These are phyloP conservation scores for Leccinum olivaceopallidum DNA, from an alignment of 768 basidiomycete species.

Conservation along the genomic window DNA sequence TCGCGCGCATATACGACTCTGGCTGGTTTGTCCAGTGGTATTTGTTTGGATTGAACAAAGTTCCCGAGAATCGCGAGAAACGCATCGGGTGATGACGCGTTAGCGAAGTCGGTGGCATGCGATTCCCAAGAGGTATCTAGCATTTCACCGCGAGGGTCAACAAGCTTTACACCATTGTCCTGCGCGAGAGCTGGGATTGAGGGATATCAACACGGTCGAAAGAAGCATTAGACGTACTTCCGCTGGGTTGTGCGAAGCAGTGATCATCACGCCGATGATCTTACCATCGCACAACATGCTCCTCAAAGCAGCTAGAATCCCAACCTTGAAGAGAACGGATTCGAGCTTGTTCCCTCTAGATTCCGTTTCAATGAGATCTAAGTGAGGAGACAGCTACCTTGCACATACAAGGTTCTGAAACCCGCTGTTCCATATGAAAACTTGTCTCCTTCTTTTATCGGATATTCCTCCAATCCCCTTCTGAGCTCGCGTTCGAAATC, in stretches of 20 bases:
- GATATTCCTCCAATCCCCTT: slow-evolving; percentile 58
- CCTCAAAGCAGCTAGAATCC: slow-evolving; percentile 83
- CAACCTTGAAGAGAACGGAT: slow-evolving; percentile 93
- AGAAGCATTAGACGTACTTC: slow-evolving; percentile 49
- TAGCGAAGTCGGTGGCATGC: slow-evolving; percentile 85
- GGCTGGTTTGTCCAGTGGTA: slow-evolving; percentile 78
- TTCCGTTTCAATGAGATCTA: slow-evolving; percentile 11
- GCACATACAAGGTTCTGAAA: slow-evolving; percentile 83
- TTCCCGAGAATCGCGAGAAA: slow-evolving; percentile 64
- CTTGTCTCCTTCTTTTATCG: slow-evolving; percentile 64
- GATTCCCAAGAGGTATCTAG: slow-evolving; percentile 90
- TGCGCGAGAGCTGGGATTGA: slow-evolving; percentile 32
- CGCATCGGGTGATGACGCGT: slow-evolving; percentile 73
- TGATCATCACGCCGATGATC: slow-evolving; percentile 97
- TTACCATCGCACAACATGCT: slow-evolving; percentile 92
- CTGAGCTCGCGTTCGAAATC: slow-evolving; percentile 44
- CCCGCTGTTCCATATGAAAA: slow-evolving; percentile 95
- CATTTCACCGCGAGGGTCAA: slow-evolving; percentile 98
- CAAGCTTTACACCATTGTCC: slow-evolving; percentile 99
- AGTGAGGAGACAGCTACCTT: slow-evolving; percentile 5
- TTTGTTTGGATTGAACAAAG: slow-evolving; percentile 63
- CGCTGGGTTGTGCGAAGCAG: slow-evolving; percentile 99
- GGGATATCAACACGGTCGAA: background rate
- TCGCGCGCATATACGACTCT: slow-evolving; percentile 90
- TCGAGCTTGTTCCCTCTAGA: slow-evolving; percentile 70